A percentile compares a stretch with the other conserved stretches of the same genome.
Conservation (phyloP, 192 early-diverging fungal genomes). For the Linnemannia hyalina region DNA sequence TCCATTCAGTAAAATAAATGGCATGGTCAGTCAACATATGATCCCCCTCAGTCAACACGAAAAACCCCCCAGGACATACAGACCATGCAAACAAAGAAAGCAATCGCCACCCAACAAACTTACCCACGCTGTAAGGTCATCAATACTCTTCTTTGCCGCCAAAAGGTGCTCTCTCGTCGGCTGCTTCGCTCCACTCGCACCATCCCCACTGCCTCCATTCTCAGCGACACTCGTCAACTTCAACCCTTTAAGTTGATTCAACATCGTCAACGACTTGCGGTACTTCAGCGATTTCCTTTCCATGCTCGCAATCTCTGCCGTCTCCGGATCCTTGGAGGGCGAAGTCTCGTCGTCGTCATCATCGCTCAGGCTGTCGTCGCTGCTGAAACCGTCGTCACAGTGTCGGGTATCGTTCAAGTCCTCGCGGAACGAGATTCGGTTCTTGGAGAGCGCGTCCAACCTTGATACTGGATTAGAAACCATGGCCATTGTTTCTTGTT, state of each 20-base stretch:
- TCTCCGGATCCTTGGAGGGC: slow-evolving; percentile 34
- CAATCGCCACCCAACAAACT: not conserved
- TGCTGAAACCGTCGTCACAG: slow-evolving; percentile 26
- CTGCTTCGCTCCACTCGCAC: slow-evolving; percentile 21
- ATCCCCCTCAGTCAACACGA: not conserved
- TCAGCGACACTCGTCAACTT: not conserved
- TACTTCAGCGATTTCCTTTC: slow-evolving; percentile 41
- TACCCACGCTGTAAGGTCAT: slow-evolving; percentile 57
- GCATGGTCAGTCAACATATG: not conserved
- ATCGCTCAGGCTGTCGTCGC: slow-evolving; percentile 10
- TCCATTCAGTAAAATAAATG: not conserved
- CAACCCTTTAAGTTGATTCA: slow-evolving; percentile 37
- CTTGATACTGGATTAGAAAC: slow-evolving; percentile 13
- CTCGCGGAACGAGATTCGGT: slow-evolving; percentile 46
- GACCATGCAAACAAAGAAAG: not conserved
- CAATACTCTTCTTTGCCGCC: slow-evolving; percentile 56
- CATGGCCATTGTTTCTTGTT: slow-evolving; percentile 21
- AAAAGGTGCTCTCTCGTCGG: slow-evolving; percentile 48
- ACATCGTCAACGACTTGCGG: slow-evolving; percentile 46
- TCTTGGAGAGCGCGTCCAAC: slow-evolving; percentile 18
- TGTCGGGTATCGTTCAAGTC: slow-evolving; percentile 44
- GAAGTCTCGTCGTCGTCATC: slow-evolving; percentile 37
- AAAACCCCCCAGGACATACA: not conserved
- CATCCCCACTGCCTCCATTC: not conserved
- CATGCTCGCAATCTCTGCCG: slow-evolving; percentile 48